Percentiles rank a stretch among this genome's conserved stretches.
Conservation (phyloP, 805 yeast species). For the Maudiozyma pseudohumilis region DNA sequence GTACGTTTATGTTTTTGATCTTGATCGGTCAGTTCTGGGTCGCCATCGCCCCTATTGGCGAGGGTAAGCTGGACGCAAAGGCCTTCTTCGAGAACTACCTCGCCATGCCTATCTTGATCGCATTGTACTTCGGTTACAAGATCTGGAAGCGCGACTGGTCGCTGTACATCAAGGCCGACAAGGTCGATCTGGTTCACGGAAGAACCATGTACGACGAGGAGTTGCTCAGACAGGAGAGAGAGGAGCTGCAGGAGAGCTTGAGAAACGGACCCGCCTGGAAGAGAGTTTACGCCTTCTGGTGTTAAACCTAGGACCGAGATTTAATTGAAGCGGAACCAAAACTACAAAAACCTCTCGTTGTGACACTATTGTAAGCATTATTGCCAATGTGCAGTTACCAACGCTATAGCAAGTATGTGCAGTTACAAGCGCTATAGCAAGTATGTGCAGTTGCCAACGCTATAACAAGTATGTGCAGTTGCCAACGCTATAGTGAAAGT, state of each 20-base stretch:
- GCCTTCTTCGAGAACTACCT: constrained; percentile 38
- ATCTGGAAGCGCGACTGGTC: constrained; percentile 38
- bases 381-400: background rate
- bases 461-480: no score
- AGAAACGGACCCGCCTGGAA: constrained; percentile 23
- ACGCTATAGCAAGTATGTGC: no score
- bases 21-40: constrained; percentile 57
- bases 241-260: constrained; percentile 22
- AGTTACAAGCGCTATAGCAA: no score
- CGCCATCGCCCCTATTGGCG: constrained; percentile 46
- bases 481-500: no score
- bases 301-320: constrained; percentile 13
- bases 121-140: constrained; percentile 37
- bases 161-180: constrained; percentile 23
- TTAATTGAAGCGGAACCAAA: no score
- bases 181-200: constrained; percentile 24
- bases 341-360: no score
- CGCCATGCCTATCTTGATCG: constrained; percentile 38
- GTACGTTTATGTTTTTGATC: constrained; percentile 39
- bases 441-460: no score
- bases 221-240: constrained; percentile 26
- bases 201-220: constrained; percentile 30
- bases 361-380: no score
- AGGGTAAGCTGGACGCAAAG: constrained; percentile 30
- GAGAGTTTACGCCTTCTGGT: constrained; percentile 27